Evolutionary conservation across 2,329 filamentous ascomycete species (phyloP), one percentile per base, ranked within the genome.

Genomic region (Alternaria arborescens): DNA sequence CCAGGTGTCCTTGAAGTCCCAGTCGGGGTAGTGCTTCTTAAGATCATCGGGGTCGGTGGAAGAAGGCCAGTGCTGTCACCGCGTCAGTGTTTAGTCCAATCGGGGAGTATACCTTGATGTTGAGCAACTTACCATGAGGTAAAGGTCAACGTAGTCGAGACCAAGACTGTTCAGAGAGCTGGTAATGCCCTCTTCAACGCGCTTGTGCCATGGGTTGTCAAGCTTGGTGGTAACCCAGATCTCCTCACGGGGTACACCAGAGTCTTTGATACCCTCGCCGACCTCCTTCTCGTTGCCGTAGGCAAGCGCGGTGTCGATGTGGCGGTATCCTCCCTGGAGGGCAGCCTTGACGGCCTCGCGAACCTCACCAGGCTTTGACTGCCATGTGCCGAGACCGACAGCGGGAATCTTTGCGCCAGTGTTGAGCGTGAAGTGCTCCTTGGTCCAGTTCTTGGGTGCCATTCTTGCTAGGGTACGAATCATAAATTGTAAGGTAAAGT

Each of bases 171-270:
- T 84, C 53, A 91, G 81, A 42, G 88, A 88, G 41, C 86, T 83
- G 64, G 85, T 82, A 48, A 88, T 84, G 63, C 88, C 88, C 65
- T 84, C 79, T 60, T 85, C 81, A 16, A 91, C 89, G 32, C 76
- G 73, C 66, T 77, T 76, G 81, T 93, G 91, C 86, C 89, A 91
- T 52, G 89, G 85, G 84, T 94, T 93, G 83, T 92, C 87, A 55
- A 94, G 87, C 85, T 95, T 96, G 70, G 91, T 93, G 53, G 92
- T 94, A 62, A 94, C 83, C 82, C 86, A 93, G 71, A 93, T 87
- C 77, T 89, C 81, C 67, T 88, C 85, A 36, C 91, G 86, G 5
- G 89, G 86, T 2, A 92, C 79, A 52, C 86, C 86, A 26, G 85
- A 85, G 51, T 87, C 84, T 77, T 88, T 88, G 82, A 93, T 92